Conservation (phyloP, 2,329 filamentous ascomycete species). For the Macrophomina tecta region DNA sequence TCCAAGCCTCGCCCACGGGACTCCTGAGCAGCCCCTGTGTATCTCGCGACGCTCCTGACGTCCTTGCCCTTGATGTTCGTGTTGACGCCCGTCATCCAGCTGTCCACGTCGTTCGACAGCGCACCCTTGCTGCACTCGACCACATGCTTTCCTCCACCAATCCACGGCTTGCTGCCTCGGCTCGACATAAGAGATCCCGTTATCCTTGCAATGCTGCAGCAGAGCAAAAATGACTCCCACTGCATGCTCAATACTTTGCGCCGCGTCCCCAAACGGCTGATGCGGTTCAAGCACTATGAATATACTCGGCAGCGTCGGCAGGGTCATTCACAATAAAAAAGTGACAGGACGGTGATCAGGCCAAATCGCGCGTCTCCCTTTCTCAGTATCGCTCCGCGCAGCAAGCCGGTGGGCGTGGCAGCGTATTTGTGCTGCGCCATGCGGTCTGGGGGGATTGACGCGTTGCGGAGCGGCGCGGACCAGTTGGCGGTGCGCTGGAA, state of each 20-base stretch:
- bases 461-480: constrained; percentile 34
- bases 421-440: constrained; percentile 39
- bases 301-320: constrained; percentile 40
- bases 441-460: constrained; percentile 36
- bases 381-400: constrained; percentile 38
- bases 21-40: constrained; percentile 53
- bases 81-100: constrained; percentile 64
- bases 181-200: constrained; percentile 46
- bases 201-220: constrained; percentile 41
- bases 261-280: constrained; percentile 53
- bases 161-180: constrained; percentile 48
- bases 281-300: constrained; percentile 53
- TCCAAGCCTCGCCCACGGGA: constrained; percentile 47
- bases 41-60: constrained; percentile 54
- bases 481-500: constrained; percentile 33
- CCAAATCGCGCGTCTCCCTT: constrained; percentile 32
- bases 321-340: constrained; percentile 37
- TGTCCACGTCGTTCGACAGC: constrained; percentile 56
- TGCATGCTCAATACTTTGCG: constrained; percentile 51
- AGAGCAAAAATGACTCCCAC: constrained; percentile 48
- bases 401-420: constrained; percentile 35
- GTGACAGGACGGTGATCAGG: constrained; percentile 35
- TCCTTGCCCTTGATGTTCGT: constrained; percentile 56
- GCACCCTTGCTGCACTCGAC: constrained; percentile 52
- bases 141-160: constrained; percentile 58